Conservation (phyloP, 306 rosid genomes). For the Acacia melanoxylon region DNA sequence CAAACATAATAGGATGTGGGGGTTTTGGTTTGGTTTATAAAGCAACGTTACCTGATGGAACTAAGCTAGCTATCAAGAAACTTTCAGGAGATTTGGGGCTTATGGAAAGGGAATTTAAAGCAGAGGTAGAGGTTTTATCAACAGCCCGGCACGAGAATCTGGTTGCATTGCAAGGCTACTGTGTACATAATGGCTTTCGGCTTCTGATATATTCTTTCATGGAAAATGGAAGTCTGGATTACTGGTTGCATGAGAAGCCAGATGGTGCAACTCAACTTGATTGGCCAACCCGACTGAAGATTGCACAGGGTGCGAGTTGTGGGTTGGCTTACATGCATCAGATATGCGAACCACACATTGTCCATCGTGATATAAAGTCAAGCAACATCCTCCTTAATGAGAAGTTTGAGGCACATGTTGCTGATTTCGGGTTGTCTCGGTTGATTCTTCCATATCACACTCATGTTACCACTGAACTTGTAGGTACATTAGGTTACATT, state of each 20-base stretch:
- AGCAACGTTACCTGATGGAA: conserved; percentile 76
- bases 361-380: conserved; percentile 92
- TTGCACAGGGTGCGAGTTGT: conserved; percentile 62
- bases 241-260: conserved; percentile 86
- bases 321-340: conserved; percentile 93
- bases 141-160: conserved; percentile 88
- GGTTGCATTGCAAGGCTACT: conserved; percentile 88
- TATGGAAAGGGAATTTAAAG: conserved; percentile 94
- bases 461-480: conserved; percentile 97
- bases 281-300: conserved; percentile 80
- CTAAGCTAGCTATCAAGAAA: conserved; percentile 78
- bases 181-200: conserved; percentile 75
- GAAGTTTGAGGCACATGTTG: conserved; percentile 84
- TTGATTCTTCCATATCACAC: conserved; percentile 88
- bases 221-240: conserved; percentile 97
- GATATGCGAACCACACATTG: conserved; percentile 89
- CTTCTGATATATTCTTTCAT: conserved; percentile 79
- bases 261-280: conserved; percentile 78
- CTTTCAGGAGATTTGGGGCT: conserved; percentile 93
- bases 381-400: conserved; percentile 90
- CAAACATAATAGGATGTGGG: conserved; percentile 90
- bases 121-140: conserved; percentile 91
- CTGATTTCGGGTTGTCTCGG: conserved; percentile 90
- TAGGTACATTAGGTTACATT: conserved; percentile 93
- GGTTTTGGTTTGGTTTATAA: conserved; percentile 96